A percentile compares a stretch with the other conserved stretches of the same genome.
Conservation (phyloP, 176 grass and related monocot species). For the Musa beccarii region DNA sequence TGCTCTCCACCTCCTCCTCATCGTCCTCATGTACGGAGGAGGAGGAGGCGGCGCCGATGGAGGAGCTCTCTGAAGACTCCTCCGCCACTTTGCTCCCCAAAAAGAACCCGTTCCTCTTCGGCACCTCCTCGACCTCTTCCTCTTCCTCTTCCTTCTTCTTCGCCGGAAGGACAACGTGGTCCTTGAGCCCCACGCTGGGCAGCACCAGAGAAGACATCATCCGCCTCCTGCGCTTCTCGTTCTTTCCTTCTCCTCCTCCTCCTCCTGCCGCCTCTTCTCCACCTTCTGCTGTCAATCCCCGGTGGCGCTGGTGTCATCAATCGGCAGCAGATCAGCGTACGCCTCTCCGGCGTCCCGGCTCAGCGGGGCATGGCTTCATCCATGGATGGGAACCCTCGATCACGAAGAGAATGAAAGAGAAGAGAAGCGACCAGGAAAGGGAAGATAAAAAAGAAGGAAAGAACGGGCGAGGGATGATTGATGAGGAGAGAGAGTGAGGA, state of each 20-base stretch:
- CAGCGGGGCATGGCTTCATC: too few relatives aligned
- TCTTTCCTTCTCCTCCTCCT: neutral
- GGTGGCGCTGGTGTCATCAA: too few relatives aligned
- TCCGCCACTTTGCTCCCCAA: neutral
- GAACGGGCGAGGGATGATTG: neutral
- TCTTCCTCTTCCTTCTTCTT: neutral
- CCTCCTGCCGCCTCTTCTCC: neutral
- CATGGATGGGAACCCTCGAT: too few relatives aligned
- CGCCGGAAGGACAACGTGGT: neutral
- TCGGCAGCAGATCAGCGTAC: too few relatives aligned
- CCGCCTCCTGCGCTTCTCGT: neutral
- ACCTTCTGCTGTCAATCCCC: too few relatives aligned
- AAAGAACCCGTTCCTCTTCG: neutral
- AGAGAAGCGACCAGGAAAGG: neutral
- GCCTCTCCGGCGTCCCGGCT: too few relatives aligned
- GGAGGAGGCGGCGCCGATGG: slow-evolving; percentile 28
- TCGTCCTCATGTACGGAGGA: slow-evolving; percentile 25
- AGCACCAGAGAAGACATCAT: neutral
- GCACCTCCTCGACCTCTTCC: neutral
- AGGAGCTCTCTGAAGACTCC: slow-evolving; percentile 29
- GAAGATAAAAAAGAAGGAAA: neutral
- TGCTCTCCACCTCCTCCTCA: slow-evolving; percentile 28
- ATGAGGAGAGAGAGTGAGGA: neutral
- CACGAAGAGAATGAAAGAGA: neutral
- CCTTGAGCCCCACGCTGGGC: neutral